Conservation (phyloP, 176 grass and related monocot species). For the Eragrostis curvula region DNA sequence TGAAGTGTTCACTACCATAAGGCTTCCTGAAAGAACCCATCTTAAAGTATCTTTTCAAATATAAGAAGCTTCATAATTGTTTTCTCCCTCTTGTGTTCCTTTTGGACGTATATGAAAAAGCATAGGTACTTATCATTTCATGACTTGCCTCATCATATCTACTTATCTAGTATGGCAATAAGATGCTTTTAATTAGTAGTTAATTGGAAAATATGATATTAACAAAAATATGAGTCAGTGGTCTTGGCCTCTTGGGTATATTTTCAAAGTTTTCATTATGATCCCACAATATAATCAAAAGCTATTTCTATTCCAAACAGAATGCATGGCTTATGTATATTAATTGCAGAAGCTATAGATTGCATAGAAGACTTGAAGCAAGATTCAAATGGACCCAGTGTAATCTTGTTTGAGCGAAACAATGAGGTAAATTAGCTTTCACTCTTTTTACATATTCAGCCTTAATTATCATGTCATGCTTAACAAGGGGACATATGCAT, state of each 20-base stretch:
- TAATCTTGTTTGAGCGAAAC: background rate
- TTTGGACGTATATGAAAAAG: too few species aligned
- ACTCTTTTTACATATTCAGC: background rate
- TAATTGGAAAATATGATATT: too few species aligned
- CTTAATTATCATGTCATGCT: background rate
- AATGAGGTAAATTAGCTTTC: background rate
- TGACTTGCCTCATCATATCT: too few species aligned
- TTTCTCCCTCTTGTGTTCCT: too few species aligned
- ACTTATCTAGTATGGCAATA: too few species aligned
- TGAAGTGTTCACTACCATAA: too few species aligned
- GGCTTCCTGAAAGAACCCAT: too few species aligned
- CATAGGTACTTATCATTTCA: too few species aligned
- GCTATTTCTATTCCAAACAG: background rate
- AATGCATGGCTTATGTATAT: background rate
- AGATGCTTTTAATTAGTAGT: too few species aligned
- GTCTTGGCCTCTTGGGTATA: background rate
- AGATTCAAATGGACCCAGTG: constrained; percentile 2
- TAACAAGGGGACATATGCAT: constrained; percentile 4
- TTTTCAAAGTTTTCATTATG: background rate
- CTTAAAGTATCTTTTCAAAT: too few species aligned
- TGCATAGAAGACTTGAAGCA: background rate
- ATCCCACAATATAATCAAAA: background rate
- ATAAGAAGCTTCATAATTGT: too few species aligned
- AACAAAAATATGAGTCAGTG: background rate
- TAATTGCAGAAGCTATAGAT: background rate